Base-by-base conservation (phyloP, 2,329 filamentous ascomycete genomes). In the Ceratocystis variospora region DNA sequence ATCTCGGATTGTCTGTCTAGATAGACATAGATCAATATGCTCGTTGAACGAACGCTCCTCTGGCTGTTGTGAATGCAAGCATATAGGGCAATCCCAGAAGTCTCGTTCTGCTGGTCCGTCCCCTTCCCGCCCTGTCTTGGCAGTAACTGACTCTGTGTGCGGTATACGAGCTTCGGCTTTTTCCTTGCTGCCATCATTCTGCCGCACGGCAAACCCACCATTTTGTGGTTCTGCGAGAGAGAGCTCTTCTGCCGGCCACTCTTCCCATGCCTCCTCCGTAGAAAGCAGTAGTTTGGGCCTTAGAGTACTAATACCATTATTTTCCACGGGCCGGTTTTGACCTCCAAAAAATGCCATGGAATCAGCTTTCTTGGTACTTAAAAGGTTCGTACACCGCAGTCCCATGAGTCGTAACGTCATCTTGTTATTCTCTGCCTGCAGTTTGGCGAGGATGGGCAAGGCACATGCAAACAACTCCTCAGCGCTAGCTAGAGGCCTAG, bases 21-120 rank as follows among this genome's bases (percentile, higher is more conserved):
- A 96, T 1, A 99, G 81, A 74, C 94, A 99, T 7, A 88, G 82
- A 73, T 99, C 94, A 63, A 99, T 91, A 72, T 99, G 94, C 66
- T 88, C 84, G 70, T 99, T 99, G 76, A 97, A 96, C 0, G 77
- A 78, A 59, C 80, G 81, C 73, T 96, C 90, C 62, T 93, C 81
- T 0, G 90, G 83, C 0, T 79, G 72, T 72, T 96, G 92, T 0
- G 89, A 86, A 17, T 87, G 79, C n/a, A 78, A 77, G 74, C 94
- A 99, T 57, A 97, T 89, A 0, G 94, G 94, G 74, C 94, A 99
- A 46, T 87, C 81, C 92, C 92, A 97, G 74, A 79, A 80, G 61
- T 84, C 78, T 64, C 81, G 76, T 64, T 77, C 74, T 8, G 73
- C 72, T 3, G 28, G n/a, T 25, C 22, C 22, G 1, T 25, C 22